These are phyloP conservation scores for Thermoascus crustaceus DNA, from an alignment of 2,329 filamentous ascomycete species.

Conservation along the genomic window DNA sequence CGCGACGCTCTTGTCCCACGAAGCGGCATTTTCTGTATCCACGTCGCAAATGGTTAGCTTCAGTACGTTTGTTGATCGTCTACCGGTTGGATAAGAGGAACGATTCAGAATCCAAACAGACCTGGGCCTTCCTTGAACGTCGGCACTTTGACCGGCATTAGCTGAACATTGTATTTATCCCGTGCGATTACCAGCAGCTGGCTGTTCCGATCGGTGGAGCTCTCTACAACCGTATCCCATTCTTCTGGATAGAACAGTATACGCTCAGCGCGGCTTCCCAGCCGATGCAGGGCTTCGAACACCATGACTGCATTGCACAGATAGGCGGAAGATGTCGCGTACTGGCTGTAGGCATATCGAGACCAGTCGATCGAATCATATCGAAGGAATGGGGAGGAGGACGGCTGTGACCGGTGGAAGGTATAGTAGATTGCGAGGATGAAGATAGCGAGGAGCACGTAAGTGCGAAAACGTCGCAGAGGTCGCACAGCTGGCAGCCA, in stretches of 20 bases:
- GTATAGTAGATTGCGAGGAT: constrained; percentile 6
- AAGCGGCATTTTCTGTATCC: constrained; percentile 22
- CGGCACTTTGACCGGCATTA: constrained; percentile 40
- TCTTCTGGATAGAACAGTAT: constrained; percentile 35
- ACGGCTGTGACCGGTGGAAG: constrained; percentile 5
- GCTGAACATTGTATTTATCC: constrained; percentile 42
- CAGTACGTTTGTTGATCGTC: background rate
- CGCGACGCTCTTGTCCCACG: constrained; percentile 58
- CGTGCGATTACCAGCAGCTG: constrained; percentile 43
- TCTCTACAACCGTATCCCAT: constrained; percentile 28
- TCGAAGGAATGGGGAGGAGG: constrained; percentile 7
- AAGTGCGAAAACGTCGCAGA: constrained; percentile 6
- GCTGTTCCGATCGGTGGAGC: constrained; percentile 27
- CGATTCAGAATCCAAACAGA: no score
- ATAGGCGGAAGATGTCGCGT: constrained; percentile 34
- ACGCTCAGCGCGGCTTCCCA: constrained; percentile 32
- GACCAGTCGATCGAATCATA: constrained; percentile 30
- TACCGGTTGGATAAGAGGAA: no score
- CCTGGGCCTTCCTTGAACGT: constrained; percentile 20
- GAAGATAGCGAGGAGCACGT: constrained; percentile 7
- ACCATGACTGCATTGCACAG: constrained; percentile 37
- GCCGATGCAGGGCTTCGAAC: constrained; percentile 32
- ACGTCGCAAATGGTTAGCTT: background rate
- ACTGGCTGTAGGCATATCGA: constrained; percentile 36
- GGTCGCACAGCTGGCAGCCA: constrained; percentile 3